phyloP scores from a whole-genome alignment of 768 basidiomycete species.

The Boletus eberwhitei region DNA sequence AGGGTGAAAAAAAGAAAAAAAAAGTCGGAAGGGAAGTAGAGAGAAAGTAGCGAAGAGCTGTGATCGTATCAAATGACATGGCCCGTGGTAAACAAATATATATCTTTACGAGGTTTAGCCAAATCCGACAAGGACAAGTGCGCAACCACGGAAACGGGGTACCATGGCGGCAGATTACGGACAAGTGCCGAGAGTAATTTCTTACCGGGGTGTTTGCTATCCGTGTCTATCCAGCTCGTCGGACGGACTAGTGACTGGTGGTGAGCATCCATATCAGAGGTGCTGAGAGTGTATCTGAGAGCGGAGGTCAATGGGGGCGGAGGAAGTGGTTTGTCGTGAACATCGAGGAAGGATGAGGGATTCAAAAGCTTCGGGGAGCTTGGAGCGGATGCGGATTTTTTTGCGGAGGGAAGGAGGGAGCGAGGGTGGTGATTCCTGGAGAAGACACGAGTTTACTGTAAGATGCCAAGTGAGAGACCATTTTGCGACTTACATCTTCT shows the following conservation, averaged over 20 bases:
- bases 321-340: slow-evolving; percentile 40
- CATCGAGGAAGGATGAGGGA: slow-evolving; percentile 5
- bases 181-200: slow-evolving; percentile 4
- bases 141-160: slow-evolving; percentile 16
- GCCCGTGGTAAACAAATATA: slow-evolving; percentile 22
- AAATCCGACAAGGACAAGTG: slow-evolving; percentile 3
- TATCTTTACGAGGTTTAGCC: slow-evolving; percentile 10
- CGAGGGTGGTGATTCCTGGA: slow-evolving; percentile 24
- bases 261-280: slow-evolving; percentile 27
- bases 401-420: slow-evolving; percentile 22
- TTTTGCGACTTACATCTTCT: slow-evolving; percentile 21
- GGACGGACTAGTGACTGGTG: slow-evolving; percentile 16
- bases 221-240: slow-evolving; percentile 26
- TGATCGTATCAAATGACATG: slow-evolving; percentile 18
- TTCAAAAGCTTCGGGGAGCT: slow-evolving; percentile 23
- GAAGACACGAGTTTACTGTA: not conserved
- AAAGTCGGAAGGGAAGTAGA: slow-evolving; percentile 1
- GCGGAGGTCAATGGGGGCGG: slow-evolving; percentile 34
- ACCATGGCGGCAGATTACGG: slow-evolving; percentile 4
- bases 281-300: slow-evolving; percentile 20
- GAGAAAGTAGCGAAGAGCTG: slow-evolving; percentile 3
- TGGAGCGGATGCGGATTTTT: slow-evolving; percentile 26
- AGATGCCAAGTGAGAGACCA: not conserved
- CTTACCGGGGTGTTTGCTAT: slow-evolving; percentile 21
- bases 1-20: slow-evolving; percentile 20